Conservation (phyloP, 805 yeast species). For the Nakazawaea sp. region DNA sequence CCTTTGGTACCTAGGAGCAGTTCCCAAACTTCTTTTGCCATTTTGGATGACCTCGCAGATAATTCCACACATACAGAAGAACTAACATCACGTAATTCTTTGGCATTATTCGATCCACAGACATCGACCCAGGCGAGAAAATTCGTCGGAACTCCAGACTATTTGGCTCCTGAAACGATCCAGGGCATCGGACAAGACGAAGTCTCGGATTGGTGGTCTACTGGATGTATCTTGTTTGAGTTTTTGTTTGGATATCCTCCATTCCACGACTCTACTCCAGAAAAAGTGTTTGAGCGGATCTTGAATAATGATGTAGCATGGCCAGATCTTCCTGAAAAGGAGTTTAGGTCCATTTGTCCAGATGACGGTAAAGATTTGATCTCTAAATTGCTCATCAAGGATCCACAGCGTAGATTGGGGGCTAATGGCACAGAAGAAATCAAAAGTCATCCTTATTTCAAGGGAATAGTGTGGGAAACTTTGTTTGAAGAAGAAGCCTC, state of each 20-base stretch:
- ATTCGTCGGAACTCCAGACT: constrained; percentile 97
- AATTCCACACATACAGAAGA: constrained; percentile 22
- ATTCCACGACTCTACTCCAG: constrained; percentile 77
- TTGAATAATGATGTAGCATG: constrained; percentile 69
- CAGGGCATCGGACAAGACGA: constrained; percentile 77
- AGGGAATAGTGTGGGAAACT: constrained; percentile 64
- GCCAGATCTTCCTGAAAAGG: constrained; percentile 64
- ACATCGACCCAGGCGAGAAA: constrained; percentile 46
- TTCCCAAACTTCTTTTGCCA: constrained; percentile 52
- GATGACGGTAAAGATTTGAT: constrained; percentile 74
- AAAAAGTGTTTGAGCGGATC: constrained; percentile 76
- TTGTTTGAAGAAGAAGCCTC: constrained; percentile 69
- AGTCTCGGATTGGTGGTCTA: constrained; percentile 98
- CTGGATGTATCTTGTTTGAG: constrained; percentile 93
- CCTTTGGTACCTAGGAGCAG: constrained; percentile 42
- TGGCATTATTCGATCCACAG: constrained; percentile 72
- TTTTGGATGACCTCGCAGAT: constrained; percentile 40
- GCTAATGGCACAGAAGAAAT: constrained; percentile 75
- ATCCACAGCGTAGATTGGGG: constrained; percentile 70
- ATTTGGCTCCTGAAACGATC: constrained; percentile 94
- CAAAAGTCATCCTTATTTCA: constrained; percentile 70
- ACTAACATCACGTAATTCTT: constrained; percentile 13
- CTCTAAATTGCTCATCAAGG: constrained; percentile 47
- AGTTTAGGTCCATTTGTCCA: constrained; percentile 44
- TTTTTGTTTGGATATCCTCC: constrained; percentile 93